Conservation (phyloP, 1,284 basidiomycete species). For the Cryptococcus floricola region DNA sequence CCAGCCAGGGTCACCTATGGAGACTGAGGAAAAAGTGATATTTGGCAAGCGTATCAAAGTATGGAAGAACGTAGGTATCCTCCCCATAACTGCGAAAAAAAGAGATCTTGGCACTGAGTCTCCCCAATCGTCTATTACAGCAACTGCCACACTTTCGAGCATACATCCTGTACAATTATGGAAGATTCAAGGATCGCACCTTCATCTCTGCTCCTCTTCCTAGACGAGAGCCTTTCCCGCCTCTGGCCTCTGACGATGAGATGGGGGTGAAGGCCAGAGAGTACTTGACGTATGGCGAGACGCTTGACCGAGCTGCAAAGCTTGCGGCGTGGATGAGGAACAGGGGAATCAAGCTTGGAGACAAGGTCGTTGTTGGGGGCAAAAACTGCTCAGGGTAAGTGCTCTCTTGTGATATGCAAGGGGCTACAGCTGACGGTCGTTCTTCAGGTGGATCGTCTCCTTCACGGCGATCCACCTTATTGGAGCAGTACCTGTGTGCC, state of each 20-base stretch:
- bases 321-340: conserved; percentile 32
- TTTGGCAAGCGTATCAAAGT: conserved; percentile 22
- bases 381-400: conserved; percentile 35
- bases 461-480: conserved; percentile 39
- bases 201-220: background rate
- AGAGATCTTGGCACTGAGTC: background rate
- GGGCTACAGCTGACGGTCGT: background rate
- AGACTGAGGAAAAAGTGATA: conserved; percentile 33
- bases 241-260: background rate
- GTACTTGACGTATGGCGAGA: conserved; percentile 27
- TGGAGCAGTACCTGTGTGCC: conserved; percentile 33
- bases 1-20: conserved; percentile 31
- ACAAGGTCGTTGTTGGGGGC: conserved; percentile 36
- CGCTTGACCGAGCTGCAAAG: conserved; percentile 17
- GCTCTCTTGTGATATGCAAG: background rate
- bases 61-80: conserved; percentile 38
- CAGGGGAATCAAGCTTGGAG: conserved; percentile 27
- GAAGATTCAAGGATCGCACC: conserved; percentile 19
- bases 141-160: conserved; percentile 33
- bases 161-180: conserved; percentile 24
- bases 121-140: conserved; percentile 15
- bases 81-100: background rate
- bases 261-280: conserved; percentile 6
- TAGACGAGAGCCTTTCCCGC: background rate
- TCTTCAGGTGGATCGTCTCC: conserved; percentile 31